These are phyloP conservation scores for Cladosporium sp. DNA, from an alignment of 2,329 filamentous ascomycete species.

Conservation along the genomic window DNA sequence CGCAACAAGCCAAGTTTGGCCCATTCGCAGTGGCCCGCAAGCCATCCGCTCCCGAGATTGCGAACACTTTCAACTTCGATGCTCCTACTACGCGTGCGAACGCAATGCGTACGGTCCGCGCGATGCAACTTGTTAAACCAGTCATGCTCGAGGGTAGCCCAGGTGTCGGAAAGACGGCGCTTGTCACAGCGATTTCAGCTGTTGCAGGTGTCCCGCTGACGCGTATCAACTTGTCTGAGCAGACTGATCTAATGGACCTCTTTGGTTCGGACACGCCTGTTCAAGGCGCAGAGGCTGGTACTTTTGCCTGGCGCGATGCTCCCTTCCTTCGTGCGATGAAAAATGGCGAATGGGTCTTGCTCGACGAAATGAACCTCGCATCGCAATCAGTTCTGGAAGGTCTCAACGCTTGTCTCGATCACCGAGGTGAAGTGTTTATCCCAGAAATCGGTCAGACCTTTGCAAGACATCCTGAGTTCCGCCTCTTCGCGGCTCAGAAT, in stretches of 20 bases:
- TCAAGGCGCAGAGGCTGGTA: conserved; percentile 86
- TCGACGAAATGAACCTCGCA: conserved; percentile 98
- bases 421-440: conserved; percentile 92
- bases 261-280: conserved; percentile 96
- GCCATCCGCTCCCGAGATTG: not conserved
- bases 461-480: conserved; percentile 82
- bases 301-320: conserved; percentile 93
- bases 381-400: conserved; percentile 96
- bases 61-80: conserved; percentile 68
- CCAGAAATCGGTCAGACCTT: conserved; percentile 95
- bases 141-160: conserved; percentile 94
- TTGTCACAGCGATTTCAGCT: conserved; percentile 81
- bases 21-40: conserved; percentile 15
- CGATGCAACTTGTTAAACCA: conserved; percentile 84
- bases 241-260: conserved; percentile 95
- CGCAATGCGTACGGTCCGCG: conserved; percentile 85
- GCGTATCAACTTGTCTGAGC: conserved; percentile 94
- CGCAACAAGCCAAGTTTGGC: conserved; percentile 38
- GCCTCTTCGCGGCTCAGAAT: conserved; percentile 96
- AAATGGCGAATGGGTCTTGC: conserved; percentile 89
- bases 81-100: conserved; percentile 90
- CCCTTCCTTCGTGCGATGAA: conserved; percentile 97
- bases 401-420: conserved; percentile 93
- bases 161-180: conserved; percentile 96
- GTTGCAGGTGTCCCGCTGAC: conserved; percentile 81